Percentiles rank a stretch among this genome's conserved stretches.
Conservation (phyloP, 441 rosid species). For the Bocquillonia castaneifolia region DNA sequence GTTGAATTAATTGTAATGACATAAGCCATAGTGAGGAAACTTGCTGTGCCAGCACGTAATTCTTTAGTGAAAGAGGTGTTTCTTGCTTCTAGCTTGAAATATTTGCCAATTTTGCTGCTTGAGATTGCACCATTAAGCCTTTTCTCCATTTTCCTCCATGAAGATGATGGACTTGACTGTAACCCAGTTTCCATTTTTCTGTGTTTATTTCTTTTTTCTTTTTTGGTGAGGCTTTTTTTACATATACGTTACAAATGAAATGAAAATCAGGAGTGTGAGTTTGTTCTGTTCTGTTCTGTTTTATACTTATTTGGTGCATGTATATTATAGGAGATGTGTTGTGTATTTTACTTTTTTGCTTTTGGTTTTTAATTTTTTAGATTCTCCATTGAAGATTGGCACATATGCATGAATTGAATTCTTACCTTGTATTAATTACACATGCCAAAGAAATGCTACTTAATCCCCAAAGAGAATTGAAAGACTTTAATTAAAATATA, state of each 20-base stretch:
- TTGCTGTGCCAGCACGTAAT: slow-evolving; percentile 82
- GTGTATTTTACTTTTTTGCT: too few species aligned
- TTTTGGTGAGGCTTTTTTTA: too few species aligned
- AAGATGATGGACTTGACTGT: slow-evolving; percentile 20
- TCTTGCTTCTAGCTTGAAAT: slow-evolving; percentile 65
- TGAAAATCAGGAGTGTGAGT: too few species aligned
- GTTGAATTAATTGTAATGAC: slow-evolving; percentile 82
- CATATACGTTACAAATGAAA: too few species aligned
- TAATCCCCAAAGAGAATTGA: too few species aligned
- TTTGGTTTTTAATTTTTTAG: too few species aligned
- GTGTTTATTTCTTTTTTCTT: background rate
- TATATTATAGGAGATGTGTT: background rate
- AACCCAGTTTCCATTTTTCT: slow-evolving; percentile 32
- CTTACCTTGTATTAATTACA: background rate
- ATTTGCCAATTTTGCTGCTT: slow-evolving; percentile 45
- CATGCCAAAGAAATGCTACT: background rate
- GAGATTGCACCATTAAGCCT: slow-evolving; percentile 53
- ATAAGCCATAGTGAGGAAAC: slow-evolving; percentile 88
- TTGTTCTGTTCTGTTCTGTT: too few species aligned
- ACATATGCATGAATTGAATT: too few species aligned
- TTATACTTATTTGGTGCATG: too few species aligned
- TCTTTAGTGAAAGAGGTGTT: slow-evolving; percentile 70
- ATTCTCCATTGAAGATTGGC: too few species aligned
- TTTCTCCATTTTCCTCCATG: slow-evolving; percentile 47
- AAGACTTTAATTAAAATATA: too few species aligned